These are phyloP conservation scores for Ogataea degrootiae DNA, from an alignment of 805 yeast species.

Conservation along the genomic window DNA sequence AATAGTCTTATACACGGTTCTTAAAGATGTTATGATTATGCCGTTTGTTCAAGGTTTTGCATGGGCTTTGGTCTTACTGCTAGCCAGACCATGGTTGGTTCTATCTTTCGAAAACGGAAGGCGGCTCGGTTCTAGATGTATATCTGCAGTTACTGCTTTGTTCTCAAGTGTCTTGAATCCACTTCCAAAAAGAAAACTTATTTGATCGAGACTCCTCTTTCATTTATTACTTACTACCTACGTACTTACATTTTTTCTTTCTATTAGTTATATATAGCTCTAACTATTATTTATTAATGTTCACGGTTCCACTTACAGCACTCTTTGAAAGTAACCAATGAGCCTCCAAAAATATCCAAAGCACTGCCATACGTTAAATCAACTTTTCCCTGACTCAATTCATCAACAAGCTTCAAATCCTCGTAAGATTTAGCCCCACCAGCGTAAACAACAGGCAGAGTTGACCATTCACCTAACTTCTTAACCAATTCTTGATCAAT, in stretches of 20 bases:
- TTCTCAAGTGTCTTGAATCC: slow-evolving; percentile 6
- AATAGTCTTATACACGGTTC: slow-evolving; percentile 41
- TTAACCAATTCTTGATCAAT: slow-evolving; percentile 76
- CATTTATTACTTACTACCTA: neutral
- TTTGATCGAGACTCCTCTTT: neutral
- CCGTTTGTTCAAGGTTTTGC: slow-evolving; percentile 55
- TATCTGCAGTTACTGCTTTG: slow-evolving; percentile 9
- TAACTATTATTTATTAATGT: slow-evolving; percentile 1
- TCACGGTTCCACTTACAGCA: slow-evolving; percentile 69
- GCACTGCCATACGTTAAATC: slow-evolving; percentile 94
- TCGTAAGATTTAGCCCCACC: slow-evolving; percentile 84
- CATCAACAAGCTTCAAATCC: slow-evolving; percentile 64
- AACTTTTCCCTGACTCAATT: slow-evolving; percentile 73
- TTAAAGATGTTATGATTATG: slow-evolving; percentile 51
- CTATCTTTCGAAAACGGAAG: slow-evolving; percentile 21
- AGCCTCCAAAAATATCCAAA: slow-evolving; percentile 92
- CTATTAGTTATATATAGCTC: neutral
- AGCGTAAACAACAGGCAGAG: slow-evolving; percentile 82
- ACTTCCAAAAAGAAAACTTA: slow-evolving; percentile 2
- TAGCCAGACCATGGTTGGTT: slow-evolving; percentile 33
- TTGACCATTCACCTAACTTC: slow-evolving; percentile 72
- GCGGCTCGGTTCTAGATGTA: slow-evolving; percentile 15
- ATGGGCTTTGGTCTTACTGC: slow-evolving; percentile 34
- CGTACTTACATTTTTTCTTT: too few relatives aligned
- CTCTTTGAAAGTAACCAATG: slow-evolving; percentile 68